phyloP scores from a whole-genome alignment of 2,329 filamentous ascomycete species.

The Nothopassalora personata region DNA sequence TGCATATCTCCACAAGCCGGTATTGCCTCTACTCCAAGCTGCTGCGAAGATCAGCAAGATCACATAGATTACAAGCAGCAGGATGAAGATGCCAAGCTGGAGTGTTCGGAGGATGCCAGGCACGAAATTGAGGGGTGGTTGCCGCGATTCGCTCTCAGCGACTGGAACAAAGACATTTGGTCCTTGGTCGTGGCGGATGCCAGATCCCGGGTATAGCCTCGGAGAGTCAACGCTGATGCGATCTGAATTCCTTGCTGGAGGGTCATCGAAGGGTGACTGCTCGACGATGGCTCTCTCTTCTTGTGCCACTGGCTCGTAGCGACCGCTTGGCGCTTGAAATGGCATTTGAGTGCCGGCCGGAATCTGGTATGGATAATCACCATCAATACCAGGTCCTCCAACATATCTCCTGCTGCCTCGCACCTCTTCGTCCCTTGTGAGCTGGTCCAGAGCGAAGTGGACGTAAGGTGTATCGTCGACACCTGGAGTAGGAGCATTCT shows the following conservation, averaged over 20 bases:
- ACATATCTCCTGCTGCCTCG: slow-evolving; percentile 49
- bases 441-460: slow-evolving; percentile 79
- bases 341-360: slow-evolving; percentile 8
- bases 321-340: slow-evolving; percentile 9
- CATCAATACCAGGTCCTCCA: slow-evolving; percentile 18
- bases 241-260: slow-evolving; percentile 17
- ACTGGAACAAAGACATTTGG: slow-evolving; percentile 33
- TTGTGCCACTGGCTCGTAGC: slow-evolving; percentile 20
- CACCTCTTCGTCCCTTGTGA: slow-evolving; percentile 68
- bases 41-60: slow-evolving; percentile 67
- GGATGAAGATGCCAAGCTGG: slow-evolving; percentile 57
- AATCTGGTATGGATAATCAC: slow-evolving; percentile 20
- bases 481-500: slow-evolving; percentile 60
- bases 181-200: slow-evolving; percentile 7
- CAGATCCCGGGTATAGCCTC: neutral
- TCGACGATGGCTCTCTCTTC: slow-evolving; percentile 14
- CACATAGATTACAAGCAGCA: slow-evolving; percentile 64
- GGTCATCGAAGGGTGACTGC: slow-evolving; percentile 10
- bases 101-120: slow-evolving; percentile 65
- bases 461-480: slow-evolving; percentile 84
- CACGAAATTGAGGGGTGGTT: slow-evolving; percentile 56
- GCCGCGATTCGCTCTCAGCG: slow-evolving; percentile 21
- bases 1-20: slow-evolving; percentile 63
- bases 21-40: slow-evolving; percentile 57
- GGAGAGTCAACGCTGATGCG: slow-evolving; percentile 6